Evolutionary conservation across 305 asterid genomes (phyloP), one percentile per base, ranked within the genome.

Genomic region (Withania somnifera): DNA sequence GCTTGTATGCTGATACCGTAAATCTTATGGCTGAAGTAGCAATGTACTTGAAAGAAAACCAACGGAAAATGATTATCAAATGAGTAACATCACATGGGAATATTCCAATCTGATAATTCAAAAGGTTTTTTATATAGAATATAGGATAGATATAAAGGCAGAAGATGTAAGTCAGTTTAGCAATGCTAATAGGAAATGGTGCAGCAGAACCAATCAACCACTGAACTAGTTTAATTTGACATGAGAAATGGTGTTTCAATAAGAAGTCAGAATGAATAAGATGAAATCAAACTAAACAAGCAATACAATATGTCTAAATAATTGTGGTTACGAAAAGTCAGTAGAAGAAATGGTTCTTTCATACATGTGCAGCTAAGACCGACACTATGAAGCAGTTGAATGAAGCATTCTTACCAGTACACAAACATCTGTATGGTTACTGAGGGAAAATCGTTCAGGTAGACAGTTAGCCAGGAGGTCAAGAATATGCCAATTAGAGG

Each of bases 401-500:
- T 78, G 14, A 80, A 67, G 10, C 56, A 66, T 66, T 64, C 64
- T 73, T 95, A 95, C 98, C 97, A 90, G 92, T 81, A 91, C 89
- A 80, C 91, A 92, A 11, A 87, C 53, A 83, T 93, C 93, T 19
- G 92, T 89, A 86, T 90, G 92, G 88, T 93, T 94, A 88, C 82
- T 85, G 82, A 86, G 88, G 67, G 91, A 90, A 87, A 96, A 89
- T 53, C 90, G 88, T 86, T 89, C 95, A 8, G 99, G 98, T 81
- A 97, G 86, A 83, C 98, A 94, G 81, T 92, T 97, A 13, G 90
- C 85, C 84, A 97, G 91, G 85, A 91, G 91, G 84, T 97, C 94
- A 84, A 89, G 81, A 69, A 94, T 83, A 84, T 90, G 98, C 98
- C 97, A 94, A 79, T 87, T 93, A 61, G 98, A 92, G 76, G 90